Percentiles rank a stretch among this genome's conserved stretches.
Evolutionary conservation across 495 filamentous ascomycete genomes (phyloP).

Genomic region (Durotheca rogersii): DNA sequence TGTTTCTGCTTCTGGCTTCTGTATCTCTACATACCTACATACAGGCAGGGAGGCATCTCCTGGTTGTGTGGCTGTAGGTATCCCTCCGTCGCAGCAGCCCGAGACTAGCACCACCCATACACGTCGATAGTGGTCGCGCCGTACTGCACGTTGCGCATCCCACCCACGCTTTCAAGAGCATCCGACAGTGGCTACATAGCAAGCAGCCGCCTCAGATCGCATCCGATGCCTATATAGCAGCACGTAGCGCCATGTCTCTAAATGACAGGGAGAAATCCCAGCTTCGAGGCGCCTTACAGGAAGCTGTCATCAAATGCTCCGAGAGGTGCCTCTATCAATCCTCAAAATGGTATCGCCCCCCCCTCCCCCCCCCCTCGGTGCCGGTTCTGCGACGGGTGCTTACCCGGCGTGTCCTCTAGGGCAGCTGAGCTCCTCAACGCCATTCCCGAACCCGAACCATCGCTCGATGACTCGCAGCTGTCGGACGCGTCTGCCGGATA

Average conservation of each 20-base stretch:
- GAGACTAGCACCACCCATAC: too few relatives aligned
- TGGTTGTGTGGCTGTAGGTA: too few relatives aligned
- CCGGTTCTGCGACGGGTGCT: constrained; percentile 2
- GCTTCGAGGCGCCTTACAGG: constrained; percentile 66
- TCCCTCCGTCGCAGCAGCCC: too few relatives aligned
- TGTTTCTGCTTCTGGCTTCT: too few relatives aligned
- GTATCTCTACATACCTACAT: too few relatives aligned
- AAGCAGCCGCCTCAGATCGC: neutral
- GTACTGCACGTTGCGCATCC: neutral
- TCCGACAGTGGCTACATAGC: too few relatives aligned
- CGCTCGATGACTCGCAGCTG: constrained; percentile 41
- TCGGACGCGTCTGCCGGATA: constrained; percentile 35
- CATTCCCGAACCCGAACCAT: constrained; percentile 52
- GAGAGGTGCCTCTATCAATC: constrained; percentile 96
- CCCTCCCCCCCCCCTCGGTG: neutral
- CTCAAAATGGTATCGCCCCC: constrained; percentile 77
- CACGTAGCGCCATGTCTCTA: constrained; percentile 41
- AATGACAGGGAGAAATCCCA: constrained; percentile 50
- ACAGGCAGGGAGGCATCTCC: too few relatives aligned
- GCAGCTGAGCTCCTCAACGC: constrained; percentile 91
- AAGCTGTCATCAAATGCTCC: constrained; percentile 84
- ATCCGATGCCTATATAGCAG: constrained; percentile 6
- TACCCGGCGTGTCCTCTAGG: constrained; percentile 52
- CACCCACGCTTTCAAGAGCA: neutral
- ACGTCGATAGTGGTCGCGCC: constrained; percentile 4